These are phyloP conservation scores for Quercus rubra DNA, from an alignment of 306 rosid genomes.

Conservation along the genomic window DNA sequence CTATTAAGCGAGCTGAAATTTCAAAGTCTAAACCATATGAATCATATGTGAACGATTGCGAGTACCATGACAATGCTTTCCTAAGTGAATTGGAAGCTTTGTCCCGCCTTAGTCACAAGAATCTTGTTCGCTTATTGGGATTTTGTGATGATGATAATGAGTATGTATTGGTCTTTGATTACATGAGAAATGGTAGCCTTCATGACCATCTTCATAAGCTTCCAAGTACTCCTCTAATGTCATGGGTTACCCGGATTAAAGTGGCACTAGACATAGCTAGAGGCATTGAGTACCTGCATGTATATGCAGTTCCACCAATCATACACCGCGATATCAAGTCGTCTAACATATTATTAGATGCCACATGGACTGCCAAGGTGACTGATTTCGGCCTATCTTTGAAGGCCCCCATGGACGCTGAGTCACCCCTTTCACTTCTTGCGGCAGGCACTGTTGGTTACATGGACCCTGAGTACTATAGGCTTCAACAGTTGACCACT, in stretches of 20 bases:
- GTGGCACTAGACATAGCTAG: no score
- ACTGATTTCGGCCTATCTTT: slow-evolving; percentile 68
- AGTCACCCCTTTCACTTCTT: not conserved
- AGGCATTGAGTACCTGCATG: no score
- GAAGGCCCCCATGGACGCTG: slow-evolving; percentile 58
- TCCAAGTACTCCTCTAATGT: not conserved
- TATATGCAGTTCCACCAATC: no score
- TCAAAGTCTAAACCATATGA: no score
- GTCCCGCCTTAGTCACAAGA: slow-evolving; percentile 83
- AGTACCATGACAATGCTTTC: no score
- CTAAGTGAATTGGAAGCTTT: slow-evolving; percentile 47
- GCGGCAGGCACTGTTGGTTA: slow-evolving; percentile 26
- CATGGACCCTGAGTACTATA: slow-evolving; percentile 87
- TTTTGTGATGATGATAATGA: slow-evolving; percentile 47
- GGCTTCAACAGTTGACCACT: slow-evolving; percentile 59
- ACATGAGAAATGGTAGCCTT: slow-evolving; percentile 63
- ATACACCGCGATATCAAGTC: no score
- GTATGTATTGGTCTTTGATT: slow-evolving; percentile 69
- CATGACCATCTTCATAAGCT: slow-evolving; percentile 67
- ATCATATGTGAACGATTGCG: no score
- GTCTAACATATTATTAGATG: slow-evolving; percentile 23
- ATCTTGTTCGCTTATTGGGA: slow-evolving; percentile 33
- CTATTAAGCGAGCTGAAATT: no score
- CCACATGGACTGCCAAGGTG: slow-evolving; percentile 52
- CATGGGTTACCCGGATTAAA: no score